A percentile compares a stretch with the other conserved stretches of the same genome.
These are phyloP conservation scores for Microascus cirrosus DNA, from an alignment of 2,329 filamentous ascomycete species.

Conservation along the genomic window DNA sequence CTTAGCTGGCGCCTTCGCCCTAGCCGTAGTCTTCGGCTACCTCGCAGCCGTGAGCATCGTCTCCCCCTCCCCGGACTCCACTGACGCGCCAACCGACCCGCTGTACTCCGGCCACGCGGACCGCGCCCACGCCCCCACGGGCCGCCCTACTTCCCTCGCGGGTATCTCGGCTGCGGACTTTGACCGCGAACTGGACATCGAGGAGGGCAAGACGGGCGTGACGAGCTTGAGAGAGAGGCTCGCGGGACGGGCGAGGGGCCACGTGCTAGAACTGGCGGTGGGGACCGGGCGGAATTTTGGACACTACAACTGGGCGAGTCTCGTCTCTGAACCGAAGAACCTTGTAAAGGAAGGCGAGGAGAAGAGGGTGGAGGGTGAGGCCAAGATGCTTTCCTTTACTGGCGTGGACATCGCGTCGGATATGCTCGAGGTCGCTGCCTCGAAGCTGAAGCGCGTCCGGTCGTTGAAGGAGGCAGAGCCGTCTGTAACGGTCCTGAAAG, in stretches of 20 bases:
- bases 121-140: conserved; percentile 24
- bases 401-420: conserved; percentile 49
- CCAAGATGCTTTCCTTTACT: conserved; percentile 40
- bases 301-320: conserved; percentile 44
- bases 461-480: conserved; percentile 19
- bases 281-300: conserved; percentile 51
- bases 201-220: conserved; percentile 47
- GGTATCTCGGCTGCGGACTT: conserved; percentile 40
- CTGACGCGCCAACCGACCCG: conserved; percentile 12
- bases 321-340: conserved; percentile 9
- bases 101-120: conserved; percentile 11
- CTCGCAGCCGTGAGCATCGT: conserved; percentile 29
- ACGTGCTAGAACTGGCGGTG: conserved; percentile 52
- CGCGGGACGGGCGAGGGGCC: conserved; percentile 34
- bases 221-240: conserved; percentile 36
- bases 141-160: conserved; percentile 34
- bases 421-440: conserved; percentile 47
- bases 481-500: conserved; percentile 21
- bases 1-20: conserved; percentile 33
- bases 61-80: conserved; percentile 21
- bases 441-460: conserved; percentile 33
- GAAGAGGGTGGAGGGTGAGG: conserved; percentile 8
- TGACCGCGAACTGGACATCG: conserved; percentile 44
- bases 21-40: conserved; percentile 33
- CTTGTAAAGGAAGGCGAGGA: conserved; percentile 7